Base-by-base conservation (phyloP, 2,329 filamentous ascomycete genomes). In the Hymenotorrendiella dingleyae region DNA sequence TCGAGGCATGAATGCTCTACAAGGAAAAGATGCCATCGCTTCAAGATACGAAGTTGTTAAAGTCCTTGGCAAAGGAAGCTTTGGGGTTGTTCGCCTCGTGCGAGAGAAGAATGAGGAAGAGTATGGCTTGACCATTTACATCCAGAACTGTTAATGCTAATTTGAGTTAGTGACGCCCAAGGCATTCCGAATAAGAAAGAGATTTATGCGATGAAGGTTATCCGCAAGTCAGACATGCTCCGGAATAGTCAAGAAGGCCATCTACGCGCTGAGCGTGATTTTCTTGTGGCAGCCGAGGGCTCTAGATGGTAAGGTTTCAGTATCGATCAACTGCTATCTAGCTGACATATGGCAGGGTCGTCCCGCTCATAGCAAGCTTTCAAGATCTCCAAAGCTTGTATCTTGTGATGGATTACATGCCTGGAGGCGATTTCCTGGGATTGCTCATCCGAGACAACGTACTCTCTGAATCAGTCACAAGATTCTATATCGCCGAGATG, bases 361-460 rank as follows among this genome's bases (percentile, higher is more conserved):
- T 97, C 2, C 86, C 90, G 1, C 69, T 98, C 26, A 76, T 95
- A 38, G 75, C 86, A 37, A 93, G 88, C 58, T 97, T 97, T 52
- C 88, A 97, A 62, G 93, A 97, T 61, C 69, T 76, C 26, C 74
- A 77, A 30, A 87, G 86, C 54, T 72, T 98, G 5, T 97, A 97
- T 57, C 77, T 98, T 5, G 85, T 96, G 40, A 96, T 97, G 89
- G 90, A 97, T 46, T 98, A 94, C 60, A 96, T 96, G 88, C 84
- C 94, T 2, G 93, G 91, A 0, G 91, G 93, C 0, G 91, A 98
- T 61, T 97, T 98, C 53, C 72, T 98, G 0, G 86, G 86, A 1
- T 66, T 96, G 0, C 68, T 98, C 12, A 84, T 96, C 42, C 80
- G 90, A 12, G 86, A 94, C 58, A 89, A 93, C 48, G 78, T 86